Evolutionary conservation across 208 protist species (phyloP), one percentile per base, ranked within the genome.

Genomic region (Phytomonas francai): DNA sequence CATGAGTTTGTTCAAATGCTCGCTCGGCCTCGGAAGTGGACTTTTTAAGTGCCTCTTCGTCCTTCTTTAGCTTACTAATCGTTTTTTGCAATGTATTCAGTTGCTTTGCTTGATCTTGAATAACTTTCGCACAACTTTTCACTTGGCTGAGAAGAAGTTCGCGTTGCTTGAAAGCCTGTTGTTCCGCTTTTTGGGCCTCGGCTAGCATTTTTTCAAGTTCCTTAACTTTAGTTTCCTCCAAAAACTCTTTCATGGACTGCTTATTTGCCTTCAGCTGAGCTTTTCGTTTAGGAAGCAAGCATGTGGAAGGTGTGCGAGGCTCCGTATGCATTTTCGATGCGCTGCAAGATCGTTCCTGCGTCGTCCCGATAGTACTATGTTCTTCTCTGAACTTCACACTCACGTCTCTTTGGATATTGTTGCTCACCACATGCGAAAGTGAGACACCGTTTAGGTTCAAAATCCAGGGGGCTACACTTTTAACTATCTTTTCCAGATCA

Each of bases 1-100:
- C 88, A 68, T 94, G 88, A 32, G 84, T 85, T 36, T 84, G 74
- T 78, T 88, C 83, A 65, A 91, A 94, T 8, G 85, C 84, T 67
- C 88, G 79, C 56, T 91, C 85, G 19, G 79, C 61, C 19, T 80
- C 77, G 19, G 79, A 78, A 19, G 81, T 64, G 16, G 84, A 81
- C 45, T 76, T 63, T 6, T 67, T 72, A 59, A 94, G 68, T 12
- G 61, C 49, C 54, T 42, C 64, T 64, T 85, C 78, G 34, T 84
- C 76, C 33, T 63, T 57, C 16, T 68, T 79, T 36, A 94, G 76
- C 25, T 45, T 77, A 22, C 63, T 71, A 45, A 94, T 76, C 63
- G 83, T 74, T 12, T 59, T 33, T 34, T 71, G 77, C 29, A 94
- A 72, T 30, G 51, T 59, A 34, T 80, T 70, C 54, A 94, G 63